Percentiles rank a stretch among this genome's conserved stretches.
These are phyloP conservation scores for Rhodotorula sp. DNA, from an alignment of 1,284 basidiomycete species.

Conservation along the genomic window DNA sequence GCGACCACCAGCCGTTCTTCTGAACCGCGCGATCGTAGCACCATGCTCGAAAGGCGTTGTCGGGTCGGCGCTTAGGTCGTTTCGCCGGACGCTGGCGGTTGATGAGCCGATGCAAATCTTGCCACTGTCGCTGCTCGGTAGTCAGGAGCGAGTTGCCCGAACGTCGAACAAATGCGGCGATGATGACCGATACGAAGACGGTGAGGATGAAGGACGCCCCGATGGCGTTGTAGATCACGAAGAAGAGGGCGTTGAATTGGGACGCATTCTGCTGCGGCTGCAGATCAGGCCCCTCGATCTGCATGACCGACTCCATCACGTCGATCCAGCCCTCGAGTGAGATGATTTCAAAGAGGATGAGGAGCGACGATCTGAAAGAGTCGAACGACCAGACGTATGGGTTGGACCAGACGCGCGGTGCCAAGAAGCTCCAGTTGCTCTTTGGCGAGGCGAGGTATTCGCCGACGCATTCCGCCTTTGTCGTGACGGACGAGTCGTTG, in stretches of 20 bases:
- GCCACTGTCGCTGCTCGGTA: slow-evolving; percentile 90
- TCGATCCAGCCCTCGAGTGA: slow-evolving; percentile 89
- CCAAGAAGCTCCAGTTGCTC: slow-evolving; percentile 64
- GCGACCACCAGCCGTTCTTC: slow-evolving; percentile 93
- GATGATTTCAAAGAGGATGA: slow-evolving; percentile 96
- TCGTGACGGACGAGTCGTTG: slow-evolving; percentile 67
- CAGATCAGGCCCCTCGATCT: slow-evolving; percentile 66
- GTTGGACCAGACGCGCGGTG: slow-evolving; percentile 85
- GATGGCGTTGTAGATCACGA: slow-evolving; percentile 87
- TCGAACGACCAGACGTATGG: slow-evolving; percentile 91
- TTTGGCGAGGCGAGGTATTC: slow-evolving; percentile 62
- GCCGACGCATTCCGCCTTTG: slow-evolving; percentile 66
- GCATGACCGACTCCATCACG: slow-evolving; percentile 80
- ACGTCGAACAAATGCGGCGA: slow-evolving; percentile 49
- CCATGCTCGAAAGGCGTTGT: slow-evolving; percentile 66
- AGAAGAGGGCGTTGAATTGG: slow-evolving; percentile 84
- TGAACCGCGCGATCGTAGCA: slow-evolving; percentile 86
- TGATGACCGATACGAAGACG: slow-evolving; percentile 30
- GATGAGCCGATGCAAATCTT: slow-evolving; percentile 86
- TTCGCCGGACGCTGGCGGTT: slow-evolving; percentile 82
- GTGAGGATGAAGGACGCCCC: slow-evolving; percentile 76
- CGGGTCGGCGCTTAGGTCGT: slow-evolving; percentile 64
- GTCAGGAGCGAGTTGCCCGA: slow-evolving; percentile 83
- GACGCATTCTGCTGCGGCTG: slow-evolving; percentile 72
- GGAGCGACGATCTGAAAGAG: slow-evolving; percentile 75